A percentile compares a stretch with the other conserved stretches of the same genome.
phyloP scores from a whole-genome alignment of 129 eudicot species.

The Flaveria robusta region DNA sequence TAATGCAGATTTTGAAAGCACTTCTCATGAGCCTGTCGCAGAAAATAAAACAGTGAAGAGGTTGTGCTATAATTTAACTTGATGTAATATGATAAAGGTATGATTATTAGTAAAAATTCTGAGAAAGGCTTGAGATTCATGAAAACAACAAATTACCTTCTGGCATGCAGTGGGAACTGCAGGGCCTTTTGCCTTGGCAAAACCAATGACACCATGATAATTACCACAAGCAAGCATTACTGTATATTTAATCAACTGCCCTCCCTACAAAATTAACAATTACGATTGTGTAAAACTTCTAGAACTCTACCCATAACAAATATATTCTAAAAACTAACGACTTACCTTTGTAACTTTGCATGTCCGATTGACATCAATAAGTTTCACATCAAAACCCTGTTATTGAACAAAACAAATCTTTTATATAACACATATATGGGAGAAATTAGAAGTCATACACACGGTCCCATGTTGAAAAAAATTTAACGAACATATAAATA shows the following conservation, averaged over 20 bases:
- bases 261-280: slow-evolving; percentile 59
- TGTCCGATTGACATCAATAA: slow-evolving; percentile 71
- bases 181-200: slow-evolving; percentile 90
- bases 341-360: slow-evolving; percentile 94
- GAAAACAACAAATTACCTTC: slow-evolving; percentile 48
- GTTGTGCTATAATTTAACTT: background rate
- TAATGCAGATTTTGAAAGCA: slow-evolving; percentile 91
- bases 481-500: background rate
- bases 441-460: background rate
- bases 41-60: background rate
- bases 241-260: slow-evolving; percentile 74
- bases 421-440: background rate
- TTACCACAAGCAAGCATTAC: slow-evolving; percentile 92
- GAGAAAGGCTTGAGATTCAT: background rate
- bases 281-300: slow-evolving; percentile 18
- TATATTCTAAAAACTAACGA: background rate
- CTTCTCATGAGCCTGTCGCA: slow-evolving; percentile 73
- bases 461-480: background rate
- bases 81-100: background rate
- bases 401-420: slow-evolving; percentile 24
- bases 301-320: background rate
- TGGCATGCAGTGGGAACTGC: slow-evolving; percentile 73
- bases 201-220: slow-evolving; percentile 89
- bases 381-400: slow-evolving; percentile 92
- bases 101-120: background rate